These are phyloP conservation scores for Phyllosticta citribraziliensis DNA, from an alignment of 2,329 filamentous ascomycete species.

Conservation along the genomic window DNA sequence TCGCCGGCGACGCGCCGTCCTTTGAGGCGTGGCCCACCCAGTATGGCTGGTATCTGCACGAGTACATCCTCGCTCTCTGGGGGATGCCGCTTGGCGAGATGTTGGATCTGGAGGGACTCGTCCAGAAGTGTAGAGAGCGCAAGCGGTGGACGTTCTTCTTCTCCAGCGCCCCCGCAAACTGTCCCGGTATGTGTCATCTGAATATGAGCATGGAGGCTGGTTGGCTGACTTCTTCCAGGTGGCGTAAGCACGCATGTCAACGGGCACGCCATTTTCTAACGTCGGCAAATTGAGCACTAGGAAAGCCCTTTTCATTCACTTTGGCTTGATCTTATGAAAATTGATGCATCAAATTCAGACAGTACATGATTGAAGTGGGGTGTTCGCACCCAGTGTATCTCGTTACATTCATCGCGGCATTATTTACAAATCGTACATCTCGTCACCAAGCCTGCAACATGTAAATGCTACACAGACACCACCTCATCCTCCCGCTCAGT, in stretches of 20 bases:
- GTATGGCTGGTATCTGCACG: constrained; percentile 29
- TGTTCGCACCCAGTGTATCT: neutral
- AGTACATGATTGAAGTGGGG: neutral
- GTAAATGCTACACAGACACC: neutral
- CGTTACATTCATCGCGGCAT: neutral
- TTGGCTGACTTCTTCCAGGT: neutral
- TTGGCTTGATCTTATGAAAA: neutral
- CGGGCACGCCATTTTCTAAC: neutral
- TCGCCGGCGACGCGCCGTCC: constrained; percentile 51
- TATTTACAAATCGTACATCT: neutral
- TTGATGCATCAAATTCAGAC: neutral
- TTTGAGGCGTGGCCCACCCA: constrained; percentile 56
- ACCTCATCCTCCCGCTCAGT: constrained; percentile 18
- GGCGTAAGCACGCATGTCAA: neutral
- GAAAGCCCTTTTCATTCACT: neutral
- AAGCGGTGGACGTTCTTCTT: constrained; percentile 53
- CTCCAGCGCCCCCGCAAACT: constrained; percentile 50
- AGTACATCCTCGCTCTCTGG: constrained; percentile 30
- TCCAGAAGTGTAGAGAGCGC: constrained; percentile 45
- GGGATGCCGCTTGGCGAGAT: constrained; percentile 31
- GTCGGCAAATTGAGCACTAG: neutral
- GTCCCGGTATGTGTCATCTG: constrained; percentile 33
- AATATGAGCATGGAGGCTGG: neutral
- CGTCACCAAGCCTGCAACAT: neutral
- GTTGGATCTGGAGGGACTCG: constrained; percentile 41